Evolutionary conservation across 805 yeast genomes (phyloP).

Genomic region (Ogataea degrootiae): DNA sequence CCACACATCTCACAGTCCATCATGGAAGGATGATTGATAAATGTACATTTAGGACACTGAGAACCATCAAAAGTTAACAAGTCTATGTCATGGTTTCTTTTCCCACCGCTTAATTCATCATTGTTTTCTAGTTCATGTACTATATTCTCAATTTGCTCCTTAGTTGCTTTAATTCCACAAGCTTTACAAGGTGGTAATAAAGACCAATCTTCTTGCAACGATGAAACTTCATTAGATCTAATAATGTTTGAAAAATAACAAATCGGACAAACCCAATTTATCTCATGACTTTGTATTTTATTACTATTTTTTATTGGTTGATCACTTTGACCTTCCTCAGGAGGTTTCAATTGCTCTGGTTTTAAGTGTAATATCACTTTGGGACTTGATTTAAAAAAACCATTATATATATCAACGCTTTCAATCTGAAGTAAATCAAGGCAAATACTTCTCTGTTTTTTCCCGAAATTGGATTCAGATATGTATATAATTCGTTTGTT

Average conservation of each 20-base stretch:
- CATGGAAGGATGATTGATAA: slow-evolving; percentile 77
- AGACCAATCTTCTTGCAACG: slow-evolving; percentile 4
- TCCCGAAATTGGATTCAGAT: slow-evolving; percentile 22
- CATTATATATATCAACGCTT: slow-evolving; percentile 29
- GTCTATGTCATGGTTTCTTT: slow-evolving; percentile 7
- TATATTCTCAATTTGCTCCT: slow-evolving; percentile 28
- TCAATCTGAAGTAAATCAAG: slow-evolving; percentile 19
- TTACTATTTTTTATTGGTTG: background rate
- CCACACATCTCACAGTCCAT: slow-evolving; percentile 87
- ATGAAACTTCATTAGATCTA: slow-evolving; percentile 17
- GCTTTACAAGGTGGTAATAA: slow-evolving; percentile 46
- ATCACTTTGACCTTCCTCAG: background rate
- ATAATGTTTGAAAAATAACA: slow-evolving; percentile 66
- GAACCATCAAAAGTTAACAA: slow-evolving; percentile 28
- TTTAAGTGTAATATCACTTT: slow-evolving; percentile 44
- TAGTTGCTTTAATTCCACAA: slow-evolving; percentile 55
- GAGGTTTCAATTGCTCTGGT: background rate
- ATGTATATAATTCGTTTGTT: slow-evolving; percentile 68
- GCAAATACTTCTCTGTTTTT: slow-evolving; percentile 1
- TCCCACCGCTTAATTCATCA: background rate
- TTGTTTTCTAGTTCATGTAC: slow-evolving; percentile 2
- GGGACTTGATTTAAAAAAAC: slow-evolving; percentile 75
- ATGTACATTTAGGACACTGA: slow-evolving; percentile 51
- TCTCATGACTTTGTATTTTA: slow-evolving; percentile 5
- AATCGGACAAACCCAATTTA: slow-evolving; percentile 82